A percentile compares a stretch with the other conserved stretches of the same genome.
Evolutionary conservation across 352 stramenopile species (phyloP).

Genomic region (Blastocystis sp.): DNA sequence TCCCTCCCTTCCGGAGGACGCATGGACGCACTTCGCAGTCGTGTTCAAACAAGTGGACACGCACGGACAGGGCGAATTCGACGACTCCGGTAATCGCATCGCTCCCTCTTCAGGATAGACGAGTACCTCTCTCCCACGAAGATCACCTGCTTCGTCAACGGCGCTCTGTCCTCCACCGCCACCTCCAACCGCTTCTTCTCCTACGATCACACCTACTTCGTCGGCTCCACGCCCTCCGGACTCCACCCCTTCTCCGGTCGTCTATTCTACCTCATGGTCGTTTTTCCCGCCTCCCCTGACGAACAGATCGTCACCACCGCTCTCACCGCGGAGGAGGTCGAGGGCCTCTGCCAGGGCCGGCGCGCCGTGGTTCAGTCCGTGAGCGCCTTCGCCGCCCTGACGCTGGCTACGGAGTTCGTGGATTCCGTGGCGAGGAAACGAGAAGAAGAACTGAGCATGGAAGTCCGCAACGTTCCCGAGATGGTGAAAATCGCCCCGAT

Average conservation of each 20-base stretch:
- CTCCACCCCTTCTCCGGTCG: background rate
- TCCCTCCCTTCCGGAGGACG: background rate
- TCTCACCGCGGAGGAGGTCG: background rate
- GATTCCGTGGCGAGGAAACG: background rate
- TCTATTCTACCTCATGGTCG: constrained; percentile 14
- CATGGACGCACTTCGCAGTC: constrained; percentile 22
- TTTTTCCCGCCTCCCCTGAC: background rate
- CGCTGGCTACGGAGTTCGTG: background rate
- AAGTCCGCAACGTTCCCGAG: background rate
- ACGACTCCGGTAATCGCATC: background rate
- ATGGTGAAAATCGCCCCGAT: background rate
- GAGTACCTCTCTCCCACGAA: constrained; percentile 5
- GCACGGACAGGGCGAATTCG: background rate
- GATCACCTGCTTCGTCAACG: background rate
- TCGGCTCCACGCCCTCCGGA: background rate
- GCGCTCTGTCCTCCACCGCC: background rate
- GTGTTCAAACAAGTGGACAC: background rate
- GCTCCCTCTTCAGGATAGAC: background rate
- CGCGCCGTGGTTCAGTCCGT: background rate
- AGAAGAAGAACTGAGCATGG: background rate
- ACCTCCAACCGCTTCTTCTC: background rate
- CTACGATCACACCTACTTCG: background rate
- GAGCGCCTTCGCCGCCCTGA: background rate
- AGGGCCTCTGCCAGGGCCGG: background rate
- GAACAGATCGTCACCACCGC: background rate